Evolutionary conservation across 331 rosid genomes (phyloP).

Genomic region (Ulmus americana): DNA sequence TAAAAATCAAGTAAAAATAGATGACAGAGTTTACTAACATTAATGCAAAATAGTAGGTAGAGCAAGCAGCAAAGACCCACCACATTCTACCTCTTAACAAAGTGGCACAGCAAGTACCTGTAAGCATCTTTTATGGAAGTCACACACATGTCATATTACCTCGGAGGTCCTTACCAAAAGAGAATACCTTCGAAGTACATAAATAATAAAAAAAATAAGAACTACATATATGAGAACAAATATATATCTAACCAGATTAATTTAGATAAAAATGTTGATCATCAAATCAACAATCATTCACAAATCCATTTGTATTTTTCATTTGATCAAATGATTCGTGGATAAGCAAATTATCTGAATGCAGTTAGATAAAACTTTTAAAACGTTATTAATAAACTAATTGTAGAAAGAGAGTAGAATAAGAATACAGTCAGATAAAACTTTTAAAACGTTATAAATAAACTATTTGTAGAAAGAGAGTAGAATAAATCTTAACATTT

Average conservation of each 20-base stretch:
- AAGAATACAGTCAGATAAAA: neutral
- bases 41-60: constrained; percentile 62
- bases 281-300: neutral
- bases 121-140: constrained; percentile 72
- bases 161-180: constrained; percentile 28
- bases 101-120: constrained; percentile 77
- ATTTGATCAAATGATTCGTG: neutral
- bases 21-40: constrained; percentile 64
- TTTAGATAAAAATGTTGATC: constrained; percentile 1
- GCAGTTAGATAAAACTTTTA: neutral
- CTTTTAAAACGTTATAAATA: no score
- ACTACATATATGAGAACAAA: constrained; percentile 11
- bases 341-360: constrained; percentile 15
- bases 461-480: no score
- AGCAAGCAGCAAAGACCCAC: constrained; percentile 79
- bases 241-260: constrained; percentile 12
- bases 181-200: constrained; percentile 28
- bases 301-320: constrained; percentile 5
- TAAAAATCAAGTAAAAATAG: constrained; percentile 37
- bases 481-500: no score
- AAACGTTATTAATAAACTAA: no score
- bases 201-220: constrained; percentile 13
- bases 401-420: no score
- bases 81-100: constrained; percentile 80
- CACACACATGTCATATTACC: constrained; percentile 31